Conservation (phyloP, 129 eudicot genomes). For the Chrysanthemum lavandulifolium region DNA sequence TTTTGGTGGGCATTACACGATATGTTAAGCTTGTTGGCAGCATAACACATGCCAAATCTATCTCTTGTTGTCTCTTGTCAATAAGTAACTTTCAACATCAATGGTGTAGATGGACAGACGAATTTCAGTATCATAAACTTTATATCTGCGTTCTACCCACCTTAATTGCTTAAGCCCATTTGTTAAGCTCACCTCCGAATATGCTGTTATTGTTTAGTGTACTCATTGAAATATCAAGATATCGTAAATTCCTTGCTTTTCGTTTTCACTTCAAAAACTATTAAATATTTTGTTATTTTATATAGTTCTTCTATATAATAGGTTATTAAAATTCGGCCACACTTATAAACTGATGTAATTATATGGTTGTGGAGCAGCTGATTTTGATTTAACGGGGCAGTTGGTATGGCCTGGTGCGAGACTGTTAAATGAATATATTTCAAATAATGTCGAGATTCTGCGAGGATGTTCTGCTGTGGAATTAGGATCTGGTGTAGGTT, state of each 20-base stretch:
- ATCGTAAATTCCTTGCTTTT: background rate
- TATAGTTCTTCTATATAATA: background rate
- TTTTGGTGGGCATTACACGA: background rate
- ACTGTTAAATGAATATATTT: conserved; percentile 75
- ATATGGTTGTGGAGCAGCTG: conserved; percentile 52
- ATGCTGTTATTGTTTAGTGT: background rate
- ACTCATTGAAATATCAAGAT: background rate
- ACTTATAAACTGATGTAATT: background rate
- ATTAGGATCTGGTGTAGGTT: conserved; percentile 98
- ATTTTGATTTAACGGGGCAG: conserved; percentile 95
- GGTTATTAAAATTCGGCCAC: background rate
- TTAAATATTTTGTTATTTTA: background rate
- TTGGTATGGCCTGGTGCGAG: conserved; percentile 99
- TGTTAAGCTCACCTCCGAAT: background rate
- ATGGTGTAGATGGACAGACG: background rate
- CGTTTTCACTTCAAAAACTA: conserved; percentile 2
- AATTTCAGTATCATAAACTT: background rate
- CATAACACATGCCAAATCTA: background rate
- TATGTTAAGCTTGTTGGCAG: background rate
- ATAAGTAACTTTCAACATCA: background rate
- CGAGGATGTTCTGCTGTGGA: conserved; percentile 79
- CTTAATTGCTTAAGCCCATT: background rate
- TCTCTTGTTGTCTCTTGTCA: background rate
- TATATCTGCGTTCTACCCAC: background rate
- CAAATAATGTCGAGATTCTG: conserved; percentile 69